A percentile compares a stretch with the other conserved stretches of the same genome.
Evolutionary conservation across 495 filamentous ascomycete genomes (phyloP).

Genomic region (Parachaetomium inaequale): DNA sequence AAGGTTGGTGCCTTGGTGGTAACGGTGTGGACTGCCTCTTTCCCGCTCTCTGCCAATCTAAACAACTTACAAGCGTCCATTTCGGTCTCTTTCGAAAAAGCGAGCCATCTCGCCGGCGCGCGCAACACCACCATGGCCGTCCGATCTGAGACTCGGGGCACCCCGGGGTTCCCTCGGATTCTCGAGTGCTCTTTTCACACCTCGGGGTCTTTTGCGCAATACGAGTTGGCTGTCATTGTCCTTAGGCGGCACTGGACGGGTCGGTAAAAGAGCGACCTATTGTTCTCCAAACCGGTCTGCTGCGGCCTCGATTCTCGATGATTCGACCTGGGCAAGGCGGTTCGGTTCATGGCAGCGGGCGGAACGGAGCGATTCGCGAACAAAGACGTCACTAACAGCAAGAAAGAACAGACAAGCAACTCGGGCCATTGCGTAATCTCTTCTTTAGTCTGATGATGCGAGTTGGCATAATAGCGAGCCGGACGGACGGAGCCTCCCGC

Average conservation of each 20-base stretch:
- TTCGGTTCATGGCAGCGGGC: too few relatives aligned
- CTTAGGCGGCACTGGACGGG: neutral
- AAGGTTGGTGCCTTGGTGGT: neutral
- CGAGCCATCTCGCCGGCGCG: neutral
- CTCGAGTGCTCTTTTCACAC: neutral
- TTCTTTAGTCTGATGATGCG: neutral
- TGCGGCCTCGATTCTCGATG: neutral
- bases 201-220: too few relatives aligned
- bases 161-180: neutral
- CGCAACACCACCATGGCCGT: too few relatives aligned
- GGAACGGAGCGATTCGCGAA: neutral
- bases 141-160: too few relatives aligned
- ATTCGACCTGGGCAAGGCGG: too few relatives aligned
- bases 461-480: neutral
- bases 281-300: neutral
- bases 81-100: neutral
- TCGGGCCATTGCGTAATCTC: neutral
- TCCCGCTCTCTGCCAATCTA: neutral
- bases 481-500: neutral
- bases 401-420: neutral
- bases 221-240: neutral
- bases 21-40: neutral
- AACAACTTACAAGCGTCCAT: neutral
- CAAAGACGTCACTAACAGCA: neutral
- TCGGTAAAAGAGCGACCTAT: neutral